These are phyloP conservation scores for Neurospora sp. DNA, from an alignment of 2,329 filamentous ascomycete genomes.

Conservation along the genomic window DNA sequence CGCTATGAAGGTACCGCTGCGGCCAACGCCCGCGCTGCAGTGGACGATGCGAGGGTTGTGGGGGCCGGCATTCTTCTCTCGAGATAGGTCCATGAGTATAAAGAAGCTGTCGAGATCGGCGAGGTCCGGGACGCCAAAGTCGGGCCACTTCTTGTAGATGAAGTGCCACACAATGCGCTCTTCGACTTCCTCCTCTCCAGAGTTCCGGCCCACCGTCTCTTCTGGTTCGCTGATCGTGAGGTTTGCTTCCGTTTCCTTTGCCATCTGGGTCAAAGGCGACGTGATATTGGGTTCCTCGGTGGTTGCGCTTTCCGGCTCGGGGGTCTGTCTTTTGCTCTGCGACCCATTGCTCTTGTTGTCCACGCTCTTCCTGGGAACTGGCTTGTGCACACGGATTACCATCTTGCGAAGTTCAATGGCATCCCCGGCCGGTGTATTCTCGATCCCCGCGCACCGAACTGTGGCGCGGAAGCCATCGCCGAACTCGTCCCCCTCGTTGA, in stretches of 20 bases:
- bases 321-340: not conserved
- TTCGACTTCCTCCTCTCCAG: slow-evolving; percentile 24
- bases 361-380: not conserved
- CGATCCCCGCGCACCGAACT: slow-evolving; percentile 54
- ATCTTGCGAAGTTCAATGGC: slow-evolving; percentile 69
- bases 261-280: not conserved
- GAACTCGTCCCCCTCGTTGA: slow-evolving; percentile 57
- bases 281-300: not conserved
- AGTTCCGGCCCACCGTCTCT: not conserved
- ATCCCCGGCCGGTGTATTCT: slow-evolving; percentile 43
- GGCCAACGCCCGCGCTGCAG: slow-evolving; percentile 86
- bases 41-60: slow-evolving; percentile 72
- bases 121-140: slow-evolving; percentile 71
- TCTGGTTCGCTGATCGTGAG: not conserved
- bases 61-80: slow-evolving; percentile 41
- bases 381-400: slow-evolving; percentile 36
- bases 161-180: slow-evolving; percentile 70
- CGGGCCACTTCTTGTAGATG: slow-evolving; percentile 80
- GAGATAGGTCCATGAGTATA: slow-evolving; percentile 57
- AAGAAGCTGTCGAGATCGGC: slow-evolving; percentile 59
- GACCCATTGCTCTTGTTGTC: not conserved
- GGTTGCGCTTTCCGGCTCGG: not conserved
- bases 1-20: slow-evolving; percentile 91
- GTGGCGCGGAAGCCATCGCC: slow-evolving; percentile 57
- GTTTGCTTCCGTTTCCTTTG: slow-evolving; percentile 1